Conservation (phyloP, 495 filamentous ascomycete genomes). For the Talaromyces wortmannii region DNA sequence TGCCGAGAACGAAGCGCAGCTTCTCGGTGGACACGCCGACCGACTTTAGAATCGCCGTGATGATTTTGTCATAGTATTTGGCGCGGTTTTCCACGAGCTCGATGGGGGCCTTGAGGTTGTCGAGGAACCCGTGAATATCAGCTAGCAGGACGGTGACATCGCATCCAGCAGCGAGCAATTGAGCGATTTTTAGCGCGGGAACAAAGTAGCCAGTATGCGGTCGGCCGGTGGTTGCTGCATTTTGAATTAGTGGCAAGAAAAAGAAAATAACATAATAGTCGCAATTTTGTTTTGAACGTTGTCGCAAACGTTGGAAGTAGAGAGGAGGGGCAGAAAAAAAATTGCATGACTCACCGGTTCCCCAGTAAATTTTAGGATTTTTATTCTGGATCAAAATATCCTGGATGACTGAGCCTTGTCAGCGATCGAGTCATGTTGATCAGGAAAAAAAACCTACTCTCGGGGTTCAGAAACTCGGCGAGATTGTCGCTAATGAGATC, state of each 20-base stretch:
- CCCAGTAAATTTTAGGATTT: conserved; percentile 82
- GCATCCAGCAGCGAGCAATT: conserved; percentile 81
- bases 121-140: conserved; percentile 71
- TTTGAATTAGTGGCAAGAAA: too few relatives aligned
- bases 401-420: too few relatives aligned
- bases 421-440: too few relatives aligned
- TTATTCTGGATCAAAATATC: too few relatives aligned
- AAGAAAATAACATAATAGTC: conserved; percentile 7
- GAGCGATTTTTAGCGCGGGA: conserved; percentile 78
- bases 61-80: conserved; percentile 63
- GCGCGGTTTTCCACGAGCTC: conserved; percentile 78
- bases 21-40: conserved; percentile 70
- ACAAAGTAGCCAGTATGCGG: conserved; percentile 86
- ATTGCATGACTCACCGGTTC: conserved; percentile 13
- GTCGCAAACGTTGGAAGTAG: background rate
- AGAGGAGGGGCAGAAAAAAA: background rate
- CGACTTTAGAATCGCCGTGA: conserved; percentile 59
- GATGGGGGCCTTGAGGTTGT: conserved; percentile 78
- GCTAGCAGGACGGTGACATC: conserved; percentile 75
- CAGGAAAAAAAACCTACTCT: too few relatives aligned
- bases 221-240: conserved; percentile 74
- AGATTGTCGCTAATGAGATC: conserved; percentile 75
- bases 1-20: conserved; percentile 79
- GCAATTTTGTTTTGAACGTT: conserved; percentile 4
- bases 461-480: conserved; percentile 75